Conservation (phyloP, 2,329 filamentous ascomycete species). For the Pseudogymnoascus sp. region DNA sequence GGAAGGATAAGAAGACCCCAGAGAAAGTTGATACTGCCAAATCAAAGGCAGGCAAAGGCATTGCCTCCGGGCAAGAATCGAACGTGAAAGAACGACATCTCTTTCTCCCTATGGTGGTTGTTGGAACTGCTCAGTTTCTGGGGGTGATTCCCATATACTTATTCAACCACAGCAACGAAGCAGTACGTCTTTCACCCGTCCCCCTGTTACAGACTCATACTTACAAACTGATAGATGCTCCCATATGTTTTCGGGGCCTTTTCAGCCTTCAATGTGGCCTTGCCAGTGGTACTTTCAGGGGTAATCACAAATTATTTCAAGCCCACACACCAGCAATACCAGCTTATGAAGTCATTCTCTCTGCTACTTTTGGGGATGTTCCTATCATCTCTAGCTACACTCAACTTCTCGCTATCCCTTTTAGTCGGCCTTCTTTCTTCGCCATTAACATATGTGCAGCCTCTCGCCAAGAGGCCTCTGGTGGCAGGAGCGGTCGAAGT, state of each 20-base stretch:
- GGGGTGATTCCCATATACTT: slow-evolving; percentile 74
- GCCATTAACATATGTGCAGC: slow-evolving; percentile 68
- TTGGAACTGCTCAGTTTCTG: slow-evolving; percentile 65
- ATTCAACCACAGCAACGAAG: slow-evolving; percentile 56
- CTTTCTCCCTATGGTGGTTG: slow-evolving; percentile 64
- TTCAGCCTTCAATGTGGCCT: slow-evolving; percentile 46
- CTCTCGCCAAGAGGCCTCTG: slow-evolving; percentile 34
- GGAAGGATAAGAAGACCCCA: slow-evolving; percentile 2
- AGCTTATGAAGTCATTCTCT: slow-evolving; percentile 81
- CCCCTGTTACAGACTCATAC: not conserved
- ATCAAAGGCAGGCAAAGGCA: slow-evolving; percentile 16
- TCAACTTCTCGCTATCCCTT: slow-evolving; percentile 90
- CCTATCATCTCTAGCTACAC: slow-evolving; percentile 81
- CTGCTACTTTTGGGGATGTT: slow-evolving; percentile 88
- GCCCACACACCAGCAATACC: slow-evolving; percentile 61
- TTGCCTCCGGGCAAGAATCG: slow-evolving; percentile 18
- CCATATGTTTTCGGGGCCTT: slow-evolving; percentile 52
- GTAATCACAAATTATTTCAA: slow-evolving; percentile 43
- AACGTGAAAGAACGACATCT: slow-evolving; percentile 43
- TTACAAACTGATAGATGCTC: slow-evolving; percentile 42
- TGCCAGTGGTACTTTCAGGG: slow-evolving; percentile 50
- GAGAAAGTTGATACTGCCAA: slow-evolving; percentile 9
- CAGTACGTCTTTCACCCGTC: not conserved
- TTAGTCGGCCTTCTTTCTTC: slow-evolving; percentile 70
- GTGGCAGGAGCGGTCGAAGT: slow-evolving; percentile 37